These are phyloP conservation scores for Tetrapisispora taiwanensis DNA, from an alignment of 805 yeast genomes.

Conservation along the genomic window DNA sequence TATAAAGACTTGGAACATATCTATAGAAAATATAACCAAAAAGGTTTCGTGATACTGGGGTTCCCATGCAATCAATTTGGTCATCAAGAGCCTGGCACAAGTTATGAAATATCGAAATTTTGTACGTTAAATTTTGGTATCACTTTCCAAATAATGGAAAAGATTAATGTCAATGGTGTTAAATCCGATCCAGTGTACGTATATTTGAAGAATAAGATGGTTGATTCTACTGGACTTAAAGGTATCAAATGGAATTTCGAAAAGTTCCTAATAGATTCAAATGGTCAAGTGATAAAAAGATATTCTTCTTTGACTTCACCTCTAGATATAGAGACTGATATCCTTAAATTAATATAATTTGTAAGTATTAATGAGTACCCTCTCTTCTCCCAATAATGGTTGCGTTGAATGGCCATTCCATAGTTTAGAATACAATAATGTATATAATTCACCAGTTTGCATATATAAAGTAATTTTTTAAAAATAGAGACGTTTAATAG, in stretches of 20 bases:
- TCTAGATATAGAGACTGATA: constrained; percentile 35
- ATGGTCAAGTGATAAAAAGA: constrained; percentile 50
- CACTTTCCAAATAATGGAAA: constrained; percentile 76
- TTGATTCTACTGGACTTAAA: constrained; percentile 52
- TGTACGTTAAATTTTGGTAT: constrained; percentile 82
- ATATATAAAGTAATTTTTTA: too few species aligned
- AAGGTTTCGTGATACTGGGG: constrained; percentile 61
- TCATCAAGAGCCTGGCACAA: constrained; percentile 61
- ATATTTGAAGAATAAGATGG: constrained; percentile 58
- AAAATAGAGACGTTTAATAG: too few species aligned
- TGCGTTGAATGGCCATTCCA: too few species aligned
- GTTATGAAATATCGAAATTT: constrained; percentile 59
- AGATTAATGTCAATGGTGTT: constrained; percentile 82
- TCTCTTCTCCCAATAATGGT: too few species aligned
- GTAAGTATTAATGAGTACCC: too few species aligned
- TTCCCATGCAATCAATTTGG: constrained; percentile 93
- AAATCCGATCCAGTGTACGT: constrained; percentile 71
- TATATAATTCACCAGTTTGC: too few species aligned
- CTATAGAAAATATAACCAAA: constrained; percentile 50
- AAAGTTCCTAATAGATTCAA: constrained; percentile 47
- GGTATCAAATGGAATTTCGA: constrained; percentile 77
- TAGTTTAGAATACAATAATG: too few species aligned
- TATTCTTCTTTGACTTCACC: constrained; percentile 66
- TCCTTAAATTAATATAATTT: constrained; percentile 42
- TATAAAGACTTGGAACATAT: constrained; percentile 60